phyloP scores from a whole-genome alignment of 768 basidiomycete species.

The Russula sp. region DNA sequence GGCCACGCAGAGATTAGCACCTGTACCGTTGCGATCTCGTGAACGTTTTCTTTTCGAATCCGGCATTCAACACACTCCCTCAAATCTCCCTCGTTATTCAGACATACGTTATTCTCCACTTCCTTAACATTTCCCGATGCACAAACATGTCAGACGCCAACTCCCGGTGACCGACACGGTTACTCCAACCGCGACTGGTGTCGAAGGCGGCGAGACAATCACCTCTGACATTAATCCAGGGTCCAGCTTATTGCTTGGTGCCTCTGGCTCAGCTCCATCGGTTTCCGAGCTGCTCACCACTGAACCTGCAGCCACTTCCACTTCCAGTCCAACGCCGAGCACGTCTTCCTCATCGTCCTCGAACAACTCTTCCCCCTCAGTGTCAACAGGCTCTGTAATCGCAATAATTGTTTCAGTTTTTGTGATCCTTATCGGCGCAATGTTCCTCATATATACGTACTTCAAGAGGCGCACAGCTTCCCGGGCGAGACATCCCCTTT shows the following conservation, averaged over 20 bases:
- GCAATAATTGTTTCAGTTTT: slow-evolving; percentile 24
- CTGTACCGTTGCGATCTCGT: background rate
- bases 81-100: slow-evolving; percentile 19
- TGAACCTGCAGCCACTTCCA: background rate
- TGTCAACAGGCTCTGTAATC: slow-evolving; percentile 26
- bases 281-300: slow-evolving; percentile 1
- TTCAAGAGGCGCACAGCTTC: slow-evolving; percentile 15
- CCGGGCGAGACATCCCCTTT: background rate
- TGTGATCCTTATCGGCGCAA: slow-evolving; percentile 11
- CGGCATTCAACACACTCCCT: slow-evolving; percentile 15
- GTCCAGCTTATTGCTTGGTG: slow-evolving; percentile 17
- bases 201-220: slow-evolving; percentile 8
- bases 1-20: background rate
- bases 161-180: too few relatives aligned
- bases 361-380: background rate
- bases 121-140: background rate
- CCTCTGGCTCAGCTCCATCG: background rate
- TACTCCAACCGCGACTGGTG: slow-evolving; percentile 13
- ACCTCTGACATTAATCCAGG: background rate
- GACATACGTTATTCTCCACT: background rate
- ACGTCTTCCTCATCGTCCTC: background rate
- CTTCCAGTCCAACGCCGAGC: slow-evolving; percentile 3
- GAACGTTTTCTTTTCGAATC: slow-evolving; percentile 9
- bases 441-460: slow-evolving; percentile 18
- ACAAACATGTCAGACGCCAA: slow-evolving; percentile 20